These are phyloP conservation scores for Fusarium brachygibbosum DNA, from an alignment of 2,329 filamentous ascomycete genomes.

Conservation along the genomic window DNA sequence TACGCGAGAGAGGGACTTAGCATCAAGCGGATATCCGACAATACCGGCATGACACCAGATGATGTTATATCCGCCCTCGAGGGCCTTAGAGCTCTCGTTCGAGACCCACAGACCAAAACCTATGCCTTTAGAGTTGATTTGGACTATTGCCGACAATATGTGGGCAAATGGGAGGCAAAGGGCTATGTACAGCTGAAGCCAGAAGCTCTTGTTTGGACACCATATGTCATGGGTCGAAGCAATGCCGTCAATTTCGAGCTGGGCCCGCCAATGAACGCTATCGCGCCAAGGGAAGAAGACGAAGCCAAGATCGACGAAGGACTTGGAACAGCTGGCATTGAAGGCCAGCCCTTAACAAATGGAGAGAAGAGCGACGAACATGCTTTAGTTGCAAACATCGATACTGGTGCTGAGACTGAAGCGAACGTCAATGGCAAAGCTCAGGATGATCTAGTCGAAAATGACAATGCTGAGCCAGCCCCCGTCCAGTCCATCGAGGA, in stretches of 20 bases:
- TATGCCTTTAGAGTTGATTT: slow-evolving; percentile 93
- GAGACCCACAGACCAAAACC: slow-evolving; percentile 87
- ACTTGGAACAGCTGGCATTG: slow-evolving; percentile 34
- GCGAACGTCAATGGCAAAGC: slow-evolving; percentile 12
- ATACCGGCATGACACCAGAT: slow-evolving; percentile 95
- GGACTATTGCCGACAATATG: slow-evolving; percentile 87
- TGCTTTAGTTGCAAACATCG: slow-evolving; percentile 11
- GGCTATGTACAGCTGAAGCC: slow-evolving; percentile 88
- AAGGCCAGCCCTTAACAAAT: slow-evolving; percentile 43
- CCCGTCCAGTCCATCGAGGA: slow-evolving; percentile 52
- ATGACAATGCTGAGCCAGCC: slow-evolving; percentile 46
- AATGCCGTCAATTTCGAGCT: slow-evolving; percentile 87
- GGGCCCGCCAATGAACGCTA: slow-evolving; percentile 83
- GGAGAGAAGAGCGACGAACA: slow-evolving; percentile 37
- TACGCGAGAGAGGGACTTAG: slow-evolving; percentile 65
- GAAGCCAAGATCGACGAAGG: slow-evolving; percentile 60
- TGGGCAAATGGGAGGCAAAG: slow-evolving; percentile 89
- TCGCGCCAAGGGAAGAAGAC: slow-evolving; percentile 87
- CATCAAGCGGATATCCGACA: slow-evolving; percentile 80
- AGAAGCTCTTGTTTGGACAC: slow-evolving; percentile 89
- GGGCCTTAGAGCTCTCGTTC: slow-evolving; percentile 87
- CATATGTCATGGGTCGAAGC: slow-evolving; percentile 93
- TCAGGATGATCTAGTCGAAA: slow-evolving; percentile 26
- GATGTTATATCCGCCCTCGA: slow-evolving; percentile 96
- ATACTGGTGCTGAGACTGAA: neutral